Base-by-base conservation (phyloP, 768 basidiomycete genomes). In the Hysterangium stoloniferum region DNA sequence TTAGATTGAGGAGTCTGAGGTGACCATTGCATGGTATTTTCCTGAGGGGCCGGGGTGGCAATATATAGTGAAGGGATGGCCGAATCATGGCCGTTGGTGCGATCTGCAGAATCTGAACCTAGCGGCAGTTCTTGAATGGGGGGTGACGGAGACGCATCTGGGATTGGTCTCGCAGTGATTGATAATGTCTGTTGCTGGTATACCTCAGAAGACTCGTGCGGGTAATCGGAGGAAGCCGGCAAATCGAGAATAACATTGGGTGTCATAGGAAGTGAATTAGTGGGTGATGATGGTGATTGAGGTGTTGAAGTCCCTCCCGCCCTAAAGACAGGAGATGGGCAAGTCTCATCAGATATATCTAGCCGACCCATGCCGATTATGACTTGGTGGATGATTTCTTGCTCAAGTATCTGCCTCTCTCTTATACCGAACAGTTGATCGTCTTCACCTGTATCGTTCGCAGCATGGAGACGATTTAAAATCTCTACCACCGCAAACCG, bases 341-440 rank as follows among this genome's bases (percentile, higher is more conserved):
- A 37, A 32, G 19, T 31, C 33, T 45, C 42, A 11, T 45, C 43
- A 36, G 52, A 46, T 19, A 53, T 33, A 38, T 82, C 82, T 25
- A 97, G 71, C 19, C 81, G 72, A 7, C 89, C 89, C 73, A 97
- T 86, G 27, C 91, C 93, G 46, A 96, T 82, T 49, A 95, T 82
- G 55, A 97, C 82, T 31, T 90, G 88, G 48, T 86, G 76, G 6
- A 95, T 62, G 36, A 97, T 75, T 67, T 95, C 92, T 28, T 79
- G 75, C 59, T 87, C 82, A 56, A 96, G 79, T 62, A 88, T 66
- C 4, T 68, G 68, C 51, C 84, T 71, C 57, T 89, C 80, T 19
- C 66, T 59, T 34, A 46, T 60, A 4, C 75, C 75, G 62, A 88
- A 83, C 50, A 51, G 34, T 32, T 34, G 34, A 47, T 52, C 54